Base-by-base conservation (phyloP, 495 filamentous ascomycete species). In the Penicillium psychrofluorescens region DNA sequence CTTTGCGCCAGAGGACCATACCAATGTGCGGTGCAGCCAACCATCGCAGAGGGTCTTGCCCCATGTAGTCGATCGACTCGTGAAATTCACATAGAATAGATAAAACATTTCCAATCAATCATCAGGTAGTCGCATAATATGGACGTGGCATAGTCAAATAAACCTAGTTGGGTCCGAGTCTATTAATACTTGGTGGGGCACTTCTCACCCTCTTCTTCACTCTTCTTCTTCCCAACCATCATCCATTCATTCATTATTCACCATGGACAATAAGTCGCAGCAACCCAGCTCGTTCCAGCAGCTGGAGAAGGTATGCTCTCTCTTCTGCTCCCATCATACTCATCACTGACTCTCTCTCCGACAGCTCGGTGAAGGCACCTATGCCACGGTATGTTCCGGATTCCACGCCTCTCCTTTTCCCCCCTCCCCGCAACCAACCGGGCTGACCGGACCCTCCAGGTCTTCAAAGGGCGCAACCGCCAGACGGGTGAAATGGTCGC, bases 381-480 rank as follows among this genome's bases (percentile, higher is more conserved):
- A 98, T 83, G 92, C 92, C 44, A 98, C 92, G 16, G 92, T 95
- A 78, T 55, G 80, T 79, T 50, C 44, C 44, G 38, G 38, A 40
- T 37, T 37, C 47, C 38, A 39, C 10, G 11, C 29, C 29, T 41
- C 34, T 36, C 38, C 27, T 15, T 39, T 13, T 36, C 15, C 13
- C 29, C 42, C 10, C 35, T 32, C 29, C 28, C 35, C n/a, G n/a
- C n/a, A 12, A 33, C 29, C 27, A 38, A 4, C 29, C 33, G 36
- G 39, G 36, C 63, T 62, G 47, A 61, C 42, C 35, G 35, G 49
- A 34, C 40, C 54, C 44, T 38, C 43, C 55, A 94, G 88, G 92
- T 99, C 29, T 99, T 97, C 78, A 99, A 97, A 75, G 92, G 94
- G 30, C 84, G 88, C 41, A 97, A 99, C 64, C 84, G 95, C 45